Conservation (phyloP, 1,139 yeast genomes). For the Debaryomyces sp. region DNA sequence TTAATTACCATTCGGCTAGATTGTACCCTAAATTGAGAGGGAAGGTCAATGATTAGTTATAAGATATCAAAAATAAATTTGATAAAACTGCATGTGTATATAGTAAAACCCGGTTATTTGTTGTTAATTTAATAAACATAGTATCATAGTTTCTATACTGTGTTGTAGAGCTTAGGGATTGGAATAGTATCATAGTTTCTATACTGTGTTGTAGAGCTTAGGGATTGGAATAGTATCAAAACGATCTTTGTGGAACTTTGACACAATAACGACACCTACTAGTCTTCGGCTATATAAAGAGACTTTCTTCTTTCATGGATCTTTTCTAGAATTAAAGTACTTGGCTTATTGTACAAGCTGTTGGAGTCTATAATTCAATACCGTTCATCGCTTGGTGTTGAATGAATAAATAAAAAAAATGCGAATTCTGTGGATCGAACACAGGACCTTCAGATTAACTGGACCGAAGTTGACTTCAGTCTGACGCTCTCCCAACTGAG, state of each 20-base stretch:
- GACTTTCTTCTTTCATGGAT: too few relatives aligned
- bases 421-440: slow-evolving; percentile 59
- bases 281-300: not conserved
- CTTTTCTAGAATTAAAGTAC: too few relatives aligned
- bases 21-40: slow-evolving; percentile 79
- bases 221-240: not conserved
- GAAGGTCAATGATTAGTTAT: slow-evolving; percentile 61
- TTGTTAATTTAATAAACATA: not conserved
- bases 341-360: too few relatives aligned
- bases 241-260: not conserved
- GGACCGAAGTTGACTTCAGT: slow-evolving; percentile 59
- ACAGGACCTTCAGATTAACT: slow-evolving; percentile 67
- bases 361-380: too few relatives aligned
- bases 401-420: slow-evolving; percentile 19
- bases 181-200: not conserved
- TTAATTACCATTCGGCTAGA: slow-evolving; percentile 84
- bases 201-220: not conserved
- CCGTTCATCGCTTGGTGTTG: not conserved
- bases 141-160: not conserved
- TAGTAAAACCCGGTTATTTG: not conserved
- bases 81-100: slow-evolving; percentile 1
- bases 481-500: slow-evolving; percentile 93
- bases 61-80: not conserved
- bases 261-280: not conserved
- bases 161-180: not conserved